Base-by-base conservation (phyloP, 495 filamentous ascomycete species). In the Copromyces sp. region DNA sequence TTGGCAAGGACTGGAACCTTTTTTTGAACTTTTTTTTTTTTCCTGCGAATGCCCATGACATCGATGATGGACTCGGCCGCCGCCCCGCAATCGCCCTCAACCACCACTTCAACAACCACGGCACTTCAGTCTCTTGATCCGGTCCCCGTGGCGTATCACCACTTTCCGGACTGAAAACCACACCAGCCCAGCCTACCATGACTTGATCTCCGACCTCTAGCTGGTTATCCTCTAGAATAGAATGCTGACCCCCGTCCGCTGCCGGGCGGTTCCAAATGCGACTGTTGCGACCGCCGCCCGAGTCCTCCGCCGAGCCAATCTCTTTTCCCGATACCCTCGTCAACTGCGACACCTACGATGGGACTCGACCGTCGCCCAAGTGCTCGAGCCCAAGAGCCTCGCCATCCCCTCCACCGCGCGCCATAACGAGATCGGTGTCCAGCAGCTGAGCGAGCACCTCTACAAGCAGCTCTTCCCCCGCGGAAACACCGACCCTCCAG, bases 391-490 rank as follows among this genome's bases (percentile, higher is more conserved):
- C 61, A 70, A 41, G 9, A n/a, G 68, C 68, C 47, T 73, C 40
- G 65, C 79, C 90, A 89, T 90, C 53, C 83, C 85, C 37, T 86
- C 89, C 41, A 76, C 83, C 40, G 83, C 91, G 42, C 89, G 95
- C 70, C 93, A 90, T 83, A 98, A 98, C 79, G 91, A 95, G 71
- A 92, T 99, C 75, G 93, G 93, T 35, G 93, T 99, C 35, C 96
- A 99, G 82, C 94, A 97, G 76, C 79, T 99, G 53, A 95, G 93
- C 84, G 85, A 86, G 71, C 86, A 91, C 85, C 87, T 99, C 41
- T 90, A 94, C 81, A 77, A 88, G 4, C 96, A 98, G 80, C 84
- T 99, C 53, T 99, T 99, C 79, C 77, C 80, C 29, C 42, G 65
- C 39, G 78, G 83, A 45, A 84, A 87, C 72, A 76, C 83, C 6